Base-by-base conservation (phyloP, 2,329 filamentous ascomycete genomes). In the Dothidotthia symphoricarpi region DNA sequence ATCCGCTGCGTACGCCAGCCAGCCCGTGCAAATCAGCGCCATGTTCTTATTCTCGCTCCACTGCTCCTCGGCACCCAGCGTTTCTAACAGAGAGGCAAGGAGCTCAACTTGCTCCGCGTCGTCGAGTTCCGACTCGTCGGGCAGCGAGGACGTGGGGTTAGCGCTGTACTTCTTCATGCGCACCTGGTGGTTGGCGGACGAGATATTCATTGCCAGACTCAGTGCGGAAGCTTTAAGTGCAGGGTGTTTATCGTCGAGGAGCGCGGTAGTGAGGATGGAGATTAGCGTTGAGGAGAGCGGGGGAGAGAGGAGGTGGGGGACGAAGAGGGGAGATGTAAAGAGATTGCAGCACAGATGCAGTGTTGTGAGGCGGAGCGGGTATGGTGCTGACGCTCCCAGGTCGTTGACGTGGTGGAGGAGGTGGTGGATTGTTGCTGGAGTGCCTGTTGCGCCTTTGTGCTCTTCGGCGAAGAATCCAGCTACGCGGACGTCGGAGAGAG, bases 381-480 rank as follows among this genome's bases (percentile, higher is more conserved):
- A 96, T 0, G 88, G 88, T 27, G 82, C 86, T 2, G 44, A 40
- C 1, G 71, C 66, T 7, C 70, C 59, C 22, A 78, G 72, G 5
- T 70, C 63, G 47, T 78, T 81, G 29, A 88, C 67, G n/a, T 72
- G 66, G 8, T 62, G 52, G n/a, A 73, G 77, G 25, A 78, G 69
- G 3, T 76, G 66, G 3, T 88, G 62, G 2, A 95, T 67, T 0
- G 77, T 71, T 24, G 62, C 57, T 4, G 60, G 59, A 10, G 53
- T 63, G 3, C 69, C 67, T 40, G 86, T 82, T 7, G 72, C 72
- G 22, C 60, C 59, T 26, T 54, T 58, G 33, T 64, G 55, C 63
- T 96, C 88, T 60, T 93, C 85, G 1, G 87, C 87, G 46, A 89
- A 89, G 68, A 82, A 94, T 13, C 85, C 85, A 44, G 86, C 88